Evolutionary conservation across 306 rosid species (phyloP), one percentile per base, ranked within the genome.

Genomic region (Medicago ruthenica): DNA sequence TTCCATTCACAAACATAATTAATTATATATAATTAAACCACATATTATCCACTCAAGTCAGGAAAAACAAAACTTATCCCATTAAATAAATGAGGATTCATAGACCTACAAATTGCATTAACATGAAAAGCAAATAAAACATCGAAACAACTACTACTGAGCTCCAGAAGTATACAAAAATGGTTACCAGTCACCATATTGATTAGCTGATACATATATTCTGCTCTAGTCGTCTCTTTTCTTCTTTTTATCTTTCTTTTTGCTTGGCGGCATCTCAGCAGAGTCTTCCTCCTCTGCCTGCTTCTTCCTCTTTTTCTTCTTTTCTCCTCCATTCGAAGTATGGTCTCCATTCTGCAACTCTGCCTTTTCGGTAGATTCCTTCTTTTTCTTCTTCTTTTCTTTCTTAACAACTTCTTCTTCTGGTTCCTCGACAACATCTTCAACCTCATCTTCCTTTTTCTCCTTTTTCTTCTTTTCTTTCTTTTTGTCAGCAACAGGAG

Each of bases 401-500:
- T 81, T 85, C n/a, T 60, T 81, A 60, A 31, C 81, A 36, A 54
- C 80, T 63, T 78, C 71, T n/a, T n/a, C n/a, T 37, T 77, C 87
- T 2, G 58, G 57, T 13, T 81, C 85, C 65, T 77, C 78, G 9
- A 16, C 68, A 21, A 9, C 82, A 58, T 70, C 76, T 39, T 79
- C 79, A 53, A 63, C 51, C 64, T 67, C 76, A 27, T 64, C 81
- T 42, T 51, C 51, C 20, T 61, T 73, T 13, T 75, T 75, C 55
- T 73, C 71, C 67, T 73, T 18, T 82, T 83, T 84, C 85, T 83
- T 83, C 82, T 80, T 84, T 48, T 86, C 84, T 78, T 91, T 89
- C 84, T 89, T 87, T 50, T 86, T 78, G 31, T 47, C 78, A 13
- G 66, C 36, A 11, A 64, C 34, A 17, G 87, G 79, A 61, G 82